phyloP scores from a whole-genome alignment of 805 yeast species.

The Candida qinlingensis region DNA sequence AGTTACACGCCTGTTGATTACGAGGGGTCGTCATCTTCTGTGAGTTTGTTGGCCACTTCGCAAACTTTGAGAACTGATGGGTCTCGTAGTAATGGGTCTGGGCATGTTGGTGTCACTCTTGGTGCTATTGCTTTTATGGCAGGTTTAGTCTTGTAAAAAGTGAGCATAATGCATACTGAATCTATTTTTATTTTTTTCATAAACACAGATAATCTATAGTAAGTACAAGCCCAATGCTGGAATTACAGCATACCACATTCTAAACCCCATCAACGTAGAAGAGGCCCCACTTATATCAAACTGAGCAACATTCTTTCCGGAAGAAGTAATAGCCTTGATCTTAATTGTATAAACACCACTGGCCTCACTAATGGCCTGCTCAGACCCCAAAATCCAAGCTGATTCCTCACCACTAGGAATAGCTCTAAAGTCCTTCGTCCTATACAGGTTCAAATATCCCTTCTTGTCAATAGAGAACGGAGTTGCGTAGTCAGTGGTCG shows the following conservation, averaged over 20 bases:
- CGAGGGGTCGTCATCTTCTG: not conserved
- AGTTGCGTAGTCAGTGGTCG: not conserved
- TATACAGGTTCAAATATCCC: slow-evolving; percentile 4
- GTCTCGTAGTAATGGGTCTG: no score
- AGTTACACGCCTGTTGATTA: not conserved
- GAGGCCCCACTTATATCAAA: not conserved
- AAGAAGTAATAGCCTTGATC: slow-evolving; percentile 1
- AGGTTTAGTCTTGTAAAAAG: no score
- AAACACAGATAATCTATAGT: no score
- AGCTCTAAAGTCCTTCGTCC: slow-evolving; percentile 1
- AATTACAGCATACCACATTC: no score
- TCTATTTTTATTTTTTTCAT: no score
- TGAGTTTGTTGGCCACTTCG: no score
- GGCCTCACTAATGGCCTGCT: not conserved
- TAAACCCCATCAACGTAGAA: no score
- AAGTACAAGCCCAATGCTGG: no score
- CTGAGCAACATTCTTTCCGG: not conserved
- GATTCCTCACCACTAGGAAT: slow-evolving; percentile 4
- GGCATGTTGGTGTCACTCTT: no score
- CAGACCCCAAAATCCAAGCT: slow-evolving; percentile 1
- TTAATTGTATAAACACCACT: slow-evolving; percentile 1
- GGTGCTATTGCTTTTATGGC: no score
- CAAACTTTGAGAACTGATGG: no score
- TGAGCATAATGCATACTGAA: no score
- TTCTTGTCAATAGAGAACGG: slow-evolving; percentile 3